A percentile compares a stretch with the other conserved stretches of the same genome.
Evolutionary conservation across 805 yeast genomes (phyloP).

Genomic region (Saturnispora serradocipensis): DNA sequence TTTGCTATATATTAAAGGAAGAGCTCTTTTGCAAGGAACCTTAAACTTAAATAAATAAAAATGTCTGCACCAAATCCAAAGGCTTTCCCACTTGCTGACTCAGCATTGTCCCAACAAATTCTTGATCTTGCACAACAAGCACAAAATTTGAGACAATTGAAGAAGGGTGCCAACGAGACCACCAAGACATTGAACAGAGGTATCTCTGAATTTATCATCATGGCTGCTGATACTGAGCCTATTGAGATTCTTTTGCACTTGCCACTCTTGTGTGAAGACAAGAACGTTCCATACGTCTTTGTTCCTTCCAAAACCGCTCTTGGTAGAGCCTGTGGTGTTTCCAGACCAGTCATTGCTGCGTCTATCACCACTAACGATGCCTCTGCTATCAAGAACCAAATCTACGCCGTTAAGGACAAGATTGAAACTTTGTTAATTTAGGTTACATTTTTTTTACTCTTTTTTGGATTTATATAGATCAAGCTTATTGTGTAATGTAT

Average conservation of each 20-base stretch:
- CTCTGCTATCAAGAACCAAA: constrained; percentile 93
- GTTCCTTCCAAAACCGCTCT: constrained; percentile 97
- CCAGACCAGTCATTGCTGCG: constrained; percentile 98
- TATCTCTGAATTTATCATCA: constrained; percentile 96
- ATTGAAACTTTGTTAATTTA: constrained; percentile 94
- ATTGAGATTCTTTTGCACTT: constrained; percentile 95
- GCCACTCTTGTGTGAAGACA: constrained; percentile 97
- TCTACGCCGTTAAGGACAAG: constrained; percentile 96
- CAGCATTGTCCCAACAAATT: constrained; percentile 91
- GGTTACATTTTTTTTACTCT: neutral
- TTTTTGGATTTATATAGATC: neutral
- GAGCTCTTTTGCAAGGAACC: constrained; percentile 50
- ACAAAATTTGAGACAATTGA: constrained; percentile 93
- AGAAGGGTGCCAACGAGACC: constrained; percentile 99
- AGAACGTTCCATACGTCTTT: constrained; percentile 98
- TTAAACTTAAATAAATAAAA: constrained; percentile 12
- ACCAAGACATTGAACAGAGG: constrained; percentile 99
- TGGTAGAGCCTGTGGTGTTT: constrained; percentile 99
- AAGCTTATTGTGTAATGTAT: neutral
- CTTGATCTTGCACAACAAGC: constrained; percentile 97
- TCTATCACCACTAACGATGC: constrained; percentile 98
- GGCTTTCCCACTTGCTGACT: constrained; percentile 98
- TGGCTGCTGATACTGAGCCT: constrained; percentile 99
- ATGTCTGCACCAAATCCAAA: constrained; percentile 94
- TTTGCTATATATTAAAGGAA: constrained; percentile 21